Base-by-base conservation (phyloP, 192 early-diverging fungal genomes). In the Diversispora epigaea region DNA sequence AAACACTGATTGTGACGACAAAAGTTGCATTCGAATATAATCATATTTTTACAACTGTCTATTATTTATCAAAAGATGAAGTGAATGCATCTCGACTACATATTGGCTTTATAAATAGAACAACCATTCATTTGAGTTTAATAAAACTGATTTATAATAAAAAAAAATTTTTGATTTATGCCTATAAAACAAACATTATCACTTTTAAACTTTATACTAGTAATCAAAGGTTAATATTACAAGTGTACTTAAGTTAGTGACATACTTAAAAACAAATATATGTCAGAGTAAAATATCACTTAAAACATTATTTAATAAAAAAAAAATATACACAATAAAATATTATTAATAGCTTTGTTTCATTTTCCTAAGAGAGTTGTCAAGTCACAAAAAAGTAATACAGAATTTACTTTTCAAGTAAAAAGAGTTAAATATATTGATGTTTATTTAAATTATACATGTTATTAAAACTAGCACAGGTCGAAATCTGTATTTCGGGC, bases 191-290 rank as follows among this genome's bases (percentile, higher is more conserved):
- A 44, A 40, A 72, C 1, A 72, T 25, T 10, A 17, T 3, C 43
- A n/a, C n/a, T n/a, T n/a, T n/a, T n/a, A n/a, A n/a, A n/a, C n/a
- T 75, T 46, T 46, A 65, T 55, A 75, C 73, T 45, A 60, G 73
- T 32, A 75, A 75, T 75, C 58, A 75, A 75, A 75, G 41, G 57
- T 4, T 47, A 55, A 75, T 46, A 75, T 75, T 46, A 39, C 60
- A 64, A 75, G 41, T 61, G 57, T 55, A 75, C 43, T 75, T 19
- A 62, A 8, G 44, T 64, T 75, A 75, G 50, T 75, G 50, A 41
- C 60, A 46, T 75, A 75, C 73, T 75, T 75, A 43, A 75, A 44
- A 43, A 64, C 47, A 65, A 64, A 43, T 75, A n/a, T 75, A 61
- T 64, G 4, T 65, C 60, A 75, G 50, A 55, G 64, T 75, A 60